These are phyloP conservation scores for Orbilia ellipsospora DNA, from an alignment of 2,329 filamentous ascomycete genomes.

Conservation along the genomic window DNA sequence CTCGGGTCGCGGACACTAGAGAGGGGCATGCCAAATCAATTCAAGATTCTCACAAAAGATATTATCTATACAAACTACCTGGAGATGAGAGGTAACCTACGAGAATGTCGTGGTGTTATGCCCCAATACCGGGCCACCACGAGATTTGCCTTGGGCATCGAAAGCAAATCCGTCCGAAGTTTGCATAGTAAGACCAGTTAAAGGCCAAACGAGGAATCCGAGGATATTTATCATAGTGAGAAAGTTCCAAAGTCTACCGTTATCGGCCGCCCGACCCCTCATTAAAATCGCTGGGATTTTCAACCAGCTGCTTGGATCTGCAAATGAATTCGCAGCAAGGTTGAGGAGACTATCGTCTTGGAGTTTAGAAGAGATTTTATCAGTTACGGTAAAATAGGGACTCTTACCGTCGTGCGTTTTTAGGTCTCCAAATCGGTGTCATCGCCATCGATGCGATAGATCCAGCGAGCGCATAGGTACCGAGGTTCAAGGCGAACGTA, in stretches of 20 bases:
- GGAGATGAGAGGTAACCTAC: no score
- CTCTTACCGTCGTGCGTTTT: conserved; percentile 11
- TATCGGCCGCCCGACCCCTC: background rate
- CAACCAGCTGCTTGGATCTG: conserved; percentile 17
- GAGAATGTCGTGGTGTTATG: background rate
- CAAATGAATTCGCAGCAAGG: conserved; percentile 5
- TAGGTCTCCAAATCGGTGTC: background rate
- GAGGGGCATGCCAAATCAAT: no score
- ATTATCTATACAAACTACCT: no score
- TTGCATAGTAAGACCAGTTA: conserved; percentile 41
- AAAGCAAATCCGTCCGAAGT: conserved; percentile 21
- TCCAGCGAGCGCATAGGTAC: conserved; percentile 13
- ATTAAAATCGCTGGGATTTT: background rate
- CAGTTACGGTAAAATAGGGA: no score
- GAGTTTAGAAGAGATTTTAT: no score
- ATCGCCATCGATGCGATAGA: conserved; percentile 23
- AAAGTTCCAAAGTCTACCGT: conserved; percentile 24
- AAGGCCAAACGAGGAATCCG: conserved; percentile 29
- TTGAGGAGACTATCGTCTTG: background rate
- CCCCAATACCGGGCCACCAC: background rate
- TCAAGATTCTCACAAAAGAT: no score
- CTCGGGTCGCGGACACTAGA: no score
- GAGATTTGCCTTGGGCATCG: background rate
- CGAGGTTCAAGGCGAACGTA: conserved; percentile 21
- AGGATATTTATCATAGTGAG: conserved; percentile 4